Evolutionary conservation across 1,139 yeast species (phyloP), one percentile per base, ranked within the genome.

Genomic region (Geotrichum aggregatum): DNA sequence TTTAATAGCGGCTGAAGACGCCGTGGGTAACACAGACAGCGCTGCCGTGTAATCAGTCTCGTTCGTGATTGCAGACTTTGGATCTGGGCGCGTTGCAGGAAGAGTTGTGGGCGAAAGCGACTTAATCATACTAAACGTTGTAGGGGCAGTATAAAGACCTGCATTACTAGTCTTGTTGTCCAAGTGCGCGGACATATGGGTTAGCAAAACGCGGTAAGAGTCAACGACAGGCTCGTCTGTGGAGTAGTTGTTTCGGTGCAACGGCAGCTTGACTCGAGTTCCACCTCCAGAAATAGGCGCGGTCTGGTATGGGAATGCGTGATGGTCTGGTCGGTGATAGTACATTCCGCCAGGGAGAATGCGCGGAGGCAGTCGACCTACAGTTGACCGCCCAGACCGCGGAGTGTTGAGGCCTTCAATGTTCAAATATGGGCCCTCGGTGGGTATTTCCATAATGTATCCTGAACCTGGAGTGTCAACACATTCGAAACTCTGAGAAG

Each of bases 351-450:
- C 30, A 11, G 47, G n/a, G 14, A n/a, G 36, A 5, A 33, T 8
- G 14, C 7, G 13, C 4, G 14, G 11, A 3, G 19, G 34, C 3
- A 14, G n/a, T 3, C 19, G 47, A 14, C 36, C 30, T 3, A 13
- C 14, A 31, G 13, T 18, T 11, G 47, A 43, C 16, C 47, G 36
- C 8, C 18, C 39, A n/a, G 47, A 43, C 18, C 24, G 14, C 3
- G 49, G 49, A 11, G 52, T 50, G 18, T 43, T 45, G 2, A 50
- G 49, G 7, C 52, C 52, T 14, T 50, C 52, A 16, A 50, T 40
- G n/a, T 45, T 39, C n/a, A 50, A 26, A 24, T 44, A 50, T 8
- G 38, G 44, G 5, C 40, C 36, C 3, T 14, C 33, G 2, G 16
- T 16, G n/a, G 47, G 47, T 8, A 33, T 16, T 10, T 43, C 47